These are phyloP conservation scores for Stylosanthes scabra DNA, from an alignment of 331 rosid species.

Conservation along the genomic window DNA sequence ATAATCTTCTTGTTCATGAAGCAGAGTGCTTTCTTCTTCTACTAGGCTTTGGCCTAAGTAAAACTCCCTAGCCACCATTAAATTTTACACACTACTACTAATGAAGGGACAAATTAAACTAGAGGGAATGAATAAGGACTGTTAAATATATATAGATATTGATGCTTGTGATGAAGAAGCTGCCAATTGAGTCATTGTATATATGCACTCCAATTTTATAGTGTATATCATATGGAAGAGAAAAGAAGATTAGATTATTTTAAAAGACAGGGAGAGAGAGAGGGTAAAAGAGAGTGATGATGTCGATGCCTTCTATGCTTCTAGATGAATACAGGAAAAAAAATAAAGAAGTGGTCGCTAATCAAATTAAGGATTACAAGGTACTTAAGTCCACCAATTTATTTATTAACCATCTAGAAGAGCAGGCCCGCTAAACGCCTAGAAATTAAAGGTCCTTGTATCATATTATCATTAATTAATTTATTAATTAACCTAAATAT, in stretches of 20 bases:
- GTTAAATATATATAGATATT: conserved; percentile 12
- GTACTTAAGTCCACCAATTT: not conserved
- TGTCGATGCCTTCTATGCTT: conserved; percentile 50
- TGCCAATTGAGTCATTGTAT: not conserved
- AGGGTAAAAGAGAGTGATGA: not conserved
- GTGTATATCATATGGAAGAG: not conserved
- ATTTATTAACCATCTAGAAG: conserved; percentile 44
- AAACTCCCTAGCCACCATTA: conserved; percentile 32
- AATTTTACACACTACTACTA: not conserved
- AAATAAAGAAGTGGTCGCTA: not conserved
- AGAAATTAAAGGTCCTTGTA: no score
- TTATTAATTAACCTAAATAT: no score
- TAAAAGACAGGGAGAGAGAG: not conserved
- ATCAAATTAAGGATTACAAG: not conserved
- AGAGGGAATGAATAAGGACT: not conserved
- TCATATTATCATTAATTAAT: no score
- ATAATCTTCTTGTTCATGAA: conserved; percentile 26
- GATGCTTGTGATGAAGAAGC: conserved; percentile 5
- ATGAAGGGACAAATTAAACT: conserved; percentile 14
- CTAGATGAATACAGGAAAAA: conserved; percentile 48
- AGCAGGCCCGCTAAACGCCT: conserved; percentile 28
- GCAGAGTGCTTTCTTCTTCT: conserved; percentile 34
- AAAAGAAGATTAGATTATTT: not conserved
- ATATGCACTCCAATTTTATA: not conserved
- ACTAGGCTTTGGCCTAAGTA: conserved; percentile 6